Evolutionary conservation across 2,329 filamentous ascomycete genomes (phyloP).

Genomic region (Trichoderma oligosporum): DNA sequence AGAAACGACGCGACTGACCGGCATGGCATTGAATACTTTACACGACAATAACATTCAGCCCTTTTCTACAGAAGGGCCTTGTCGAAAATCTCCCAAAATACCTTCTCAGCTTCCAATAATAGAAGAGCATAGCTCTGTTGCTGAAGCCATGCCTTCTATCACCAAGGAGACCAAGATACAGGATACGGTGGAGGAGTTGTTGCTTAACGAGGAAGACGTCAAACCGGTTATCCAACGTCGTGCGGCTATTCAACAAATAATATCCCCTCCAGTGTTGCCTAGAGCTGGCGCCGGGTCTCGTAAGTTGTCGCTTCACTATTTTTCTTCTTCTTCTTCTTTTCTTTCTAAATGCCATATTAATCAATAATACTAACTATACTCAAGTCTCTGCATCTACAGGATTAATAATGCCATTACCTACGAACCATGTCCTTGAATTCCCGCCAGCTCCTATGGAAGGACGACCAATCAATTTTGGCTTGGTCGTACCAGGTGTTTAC

Average conservation of each 20-base stretch:
- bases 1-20: not conserved
- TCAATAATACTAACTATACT: not conserved
- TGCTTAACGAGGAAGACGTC: not conserved
- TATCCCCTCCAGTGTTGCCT: not conserved
- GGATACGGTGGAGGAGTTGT: not conserved
- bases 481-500: conserved; percentile 70
- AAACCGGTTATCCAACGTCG: not conserved
- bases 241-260: not conserved
- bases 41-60: not conserved
- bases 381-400: not conserved
- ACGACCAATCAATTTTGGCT: conserved; percentile 68
- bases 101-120: not conserved
- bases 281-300: not conserved
- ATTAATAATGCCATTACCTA: not conserved
- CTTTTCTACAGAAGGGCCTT: not conserved
- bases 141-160: not conserved
- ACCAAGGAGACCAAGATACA: not conserved
- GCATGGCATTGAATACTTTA: conserved; percentile 3
- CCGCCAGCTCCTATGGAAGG: conserved; percentile 28
- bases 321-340: not conserved
- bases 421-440: conserved; percentile 22
- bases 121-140: not conserved
- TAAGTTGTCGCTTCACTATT: not conserved
- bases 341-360: not conserved
- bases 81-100: not conserved